Percentiles rank a stretch among this genome's conserved stretches.
phyloP scores from a whole-genome alignment of 257 asterid genomes.

The Cordia subcordata region DNA sequence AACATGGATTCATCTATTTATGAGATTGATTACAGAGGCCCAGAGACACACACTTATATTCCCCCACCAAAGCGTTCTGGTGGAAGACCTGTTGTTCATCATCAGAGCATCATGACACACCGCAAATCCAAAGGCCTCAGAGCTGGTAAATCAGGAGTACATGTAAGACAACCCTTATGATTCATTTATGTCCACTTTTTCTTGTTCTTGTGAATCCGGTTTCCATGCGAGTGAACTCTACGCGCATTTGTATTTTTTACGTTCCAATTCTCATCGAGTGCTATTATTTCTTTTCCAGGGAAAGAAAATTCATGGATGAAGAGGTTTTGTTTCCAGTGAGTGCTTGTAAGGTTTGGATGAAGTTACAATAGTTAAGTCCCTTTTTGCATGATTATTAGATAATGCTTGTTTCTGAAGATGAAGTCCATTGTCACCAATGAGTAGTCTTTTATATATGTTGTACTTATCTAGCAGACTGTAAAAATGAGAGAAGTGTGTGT shows the following conservation, averaged over 20 bases:
- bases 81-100: slow-evolving; percentile 22
- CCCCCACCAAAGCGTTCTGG: slow-evolving; percentile 42
- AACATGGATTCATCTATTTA: slow-evolving; percentile 28
- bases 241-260: too few relatives aligned
- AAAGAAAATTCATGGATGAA: not conserved
- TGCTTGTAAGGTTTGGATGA: not conserved
- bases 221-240: not conserved
- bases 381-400: too few relatives aligned
- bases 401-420: not conserved
- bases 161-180: slow-evolving; percentile 15
- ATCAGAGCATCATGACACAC: slow-evolving; percentile 9
- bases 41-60: slow-evolving; percentile 46
- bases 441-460: not conserved
- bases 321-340: not conserved
- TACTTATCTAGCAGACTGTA: not conserved
- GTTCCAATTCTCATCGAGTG: not conserved
- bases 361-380: not conserved
- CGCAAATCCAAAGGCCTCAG: slow-evolving; percentile 19
- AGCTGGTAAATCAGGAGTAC: slow-evolving; percentile 11
- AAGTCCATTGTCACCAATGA: not conserved
- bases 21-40: slow-evolving; percentile 52
- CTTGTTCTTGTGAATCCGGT: not conserved
- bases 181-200: not conserved
- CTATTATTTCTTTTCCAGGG: not conserved
- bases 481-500: not conserved